A percentile compares a stretch with the other conserved stretches of the same genome.
These are phyloP conservation scores for Galerina marginata DNA, from an alignment of 768 basidiomycete species.

Conservation along the genomic window DNA sequence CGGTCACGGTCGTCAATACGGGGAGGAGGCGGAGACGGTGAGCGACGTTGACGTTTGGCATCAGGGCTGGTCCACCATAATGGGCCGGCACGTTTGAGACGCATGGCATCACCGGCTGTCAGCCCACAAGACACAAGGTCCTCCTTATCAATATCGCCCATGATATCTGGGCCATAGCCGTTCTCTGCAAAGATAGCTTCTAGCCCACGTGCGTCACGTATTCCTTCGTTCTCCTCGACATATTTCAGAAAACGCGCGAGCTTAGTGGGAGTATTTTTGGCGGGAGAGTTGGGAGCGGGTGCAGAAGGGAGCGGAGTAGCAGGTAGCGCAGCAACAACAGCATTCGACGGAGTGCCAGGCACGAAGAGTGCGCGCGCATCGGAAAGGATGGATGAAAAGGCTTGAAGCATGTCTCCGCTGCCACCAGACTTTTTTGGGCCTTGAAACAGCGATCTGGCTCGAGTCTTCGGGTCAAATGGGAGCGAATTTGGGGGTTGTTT, in stretches of 20 bases:
- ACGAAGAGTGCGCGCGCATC: background rate
- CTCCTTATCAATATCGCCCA: background rate
- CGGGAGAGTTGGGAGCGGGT: too few species aligned
- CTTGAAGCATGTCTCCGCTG: background rate
- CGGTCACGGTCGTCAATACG: background rate
- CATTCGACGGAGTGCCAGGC: too few species aligned
- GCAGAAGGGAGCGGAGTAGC: too few species aligned
- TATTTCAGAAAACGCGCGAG: conserved; percentile 10
- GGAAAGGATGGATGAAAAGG: conserved; percentile 2
- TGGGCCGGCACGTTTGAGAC: conserved; percentile 13
- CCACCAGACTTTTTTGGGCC: background rate
- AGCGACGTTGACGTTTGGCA: conserved; percentile 1
- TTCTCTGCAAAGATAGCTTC: background rate
- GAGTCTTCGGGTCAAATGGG: conserved; percentile 14
- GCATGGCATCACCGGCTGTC: conserved; percentile 9
- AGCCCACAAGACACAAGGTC: conserved; percentile 5
- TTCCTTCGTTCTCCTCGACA: conserved; percentile 14
- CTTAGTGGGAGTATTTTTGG: conserved; percentile 11
- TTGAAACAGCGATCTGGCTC: conserved; percentile 5
- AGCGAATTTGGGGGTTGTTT: conserved; percentile 5
- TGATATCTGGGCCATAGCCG: conserved; percentile 13
- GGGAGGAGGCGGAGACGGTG: too few species aligned
- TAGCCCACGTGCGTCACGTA: conserved; percentile 2
- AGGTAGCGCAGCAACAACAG: too few species aligned
- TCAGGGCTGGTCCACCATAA: conserved; percentile 18